Evolutionary conservation across 441 rosid genomes (phyloP).

Genomic region (Biscutella laevigata): DNA sequence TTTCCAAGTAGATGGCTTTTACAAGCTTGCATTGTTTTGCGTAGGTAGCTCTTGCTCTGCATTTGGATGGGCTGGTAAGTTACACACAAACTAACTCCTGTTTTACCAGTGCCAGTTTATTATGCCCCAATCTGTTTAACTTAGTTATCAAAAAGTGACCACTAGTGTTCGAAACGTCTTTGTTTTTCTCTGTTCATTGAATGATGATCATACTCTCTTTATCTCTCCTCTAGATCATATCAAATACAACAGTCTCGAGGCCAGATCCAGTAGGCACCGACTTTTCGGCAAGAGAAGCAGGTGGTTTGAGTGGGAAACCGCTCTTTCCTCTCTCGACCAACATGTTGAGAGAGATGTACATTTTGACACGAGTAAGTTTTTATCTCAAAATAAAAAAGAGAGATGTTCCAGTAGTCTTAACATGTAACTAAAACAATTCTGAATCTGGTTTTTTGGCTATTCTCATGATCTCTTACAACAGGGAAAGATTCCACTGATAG

Average conservation of each 20-base stretch:
- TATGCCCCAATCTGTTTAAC: neutral
- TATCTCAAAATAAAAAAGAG: neutral
- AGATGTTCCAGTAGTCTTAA: neutral
- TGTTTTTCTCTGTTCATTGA: neutral
- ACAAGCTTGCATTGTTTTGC: slow-evolving; percentile 24
- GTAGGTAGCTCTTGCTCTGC: slow-evolving; percentile 92
- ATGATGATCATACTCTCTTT: slow-evolving; percentile 4
- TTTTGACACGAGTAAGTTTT: slow-evolving; percentile 72
- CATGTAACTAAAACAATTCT: neutral
- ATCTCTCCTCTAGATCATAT: slow-evolving; percentile 49
- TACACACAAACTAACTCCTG: neutral
- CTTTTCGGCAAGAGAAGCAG: slow-evolving; percentile 57
- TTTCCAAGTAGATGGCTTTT: slow-evolving; percentile 21
- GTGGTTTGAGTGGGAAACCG: slow-evolving; percentile 93
- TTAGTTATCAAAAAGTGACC: neutral
- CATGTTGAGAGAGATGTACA: slow-evolving; percentile 77
- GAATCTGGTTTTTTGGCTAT: neutral
- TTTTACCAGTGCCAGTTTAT: neutral
- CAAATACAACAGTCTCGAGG: slow-evolving; percentile 87
- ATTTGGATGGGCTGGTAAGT: slow-evolving; percentile 84
- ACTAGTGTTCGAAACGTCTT: neutral
- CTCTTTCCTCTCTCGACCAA: slow-evolving; percentile 63
- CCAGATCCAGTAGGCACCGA: slow-evolving; percentile 51
- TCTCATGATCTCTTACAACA: slow-evolving; percentile 24
- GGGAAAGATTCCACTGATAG: slow-evolving; percentile 93